phyloP scores from a whole-genome alignment of 345 rosid species.

The Odontarrhena argentea region DNA sequence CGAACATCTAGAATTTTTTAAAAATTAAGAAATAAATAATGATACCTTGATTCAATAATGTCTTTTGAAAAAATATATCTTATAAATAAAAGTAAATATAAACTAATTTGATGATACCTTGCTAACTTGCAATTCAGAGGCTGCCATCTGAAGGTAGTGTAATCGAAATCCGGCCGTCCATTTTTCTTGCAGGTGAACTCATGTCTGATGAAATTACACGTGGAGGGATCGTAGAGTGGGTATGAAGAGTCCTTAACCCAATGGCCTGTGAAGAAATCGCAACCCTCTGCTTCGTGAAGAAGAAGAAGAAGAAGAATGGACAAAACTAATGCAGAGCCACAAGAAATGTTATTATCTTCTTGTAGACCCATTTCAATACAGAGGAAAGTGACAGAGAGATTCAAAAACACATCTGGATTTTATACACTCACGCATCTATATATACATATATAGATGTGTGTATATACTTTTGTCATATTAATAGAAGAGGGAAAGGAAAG shows the following conservation, averaged over 20 bases:
- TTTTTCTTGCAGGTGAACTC: conserved; percentile 68
- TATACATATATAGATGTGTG: conserved; percentile 4
- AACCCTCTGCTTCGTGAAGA: conserved; percentile 27
- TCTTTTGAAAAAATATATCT: too few relatives aligned
- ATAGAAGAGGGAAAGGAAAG: background rate
- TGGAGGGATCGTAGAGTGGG: conserved; percentile 60
- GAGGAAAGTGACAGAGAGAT: conserved; percentile 30
- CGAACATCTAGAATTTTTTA: background rate
- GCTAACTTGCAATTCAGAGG: conserved; percentile 61
- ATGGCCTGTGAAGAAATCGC: conserved; percentile 65
- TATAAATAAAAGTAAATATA: too few relatives aligned
- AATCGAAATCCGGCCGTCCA: conserved; percentile 70
- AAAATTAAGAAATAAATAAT: background rate
- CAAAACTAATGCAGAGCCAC: conserved; percentile 19
- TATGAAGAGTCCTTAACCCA: conserved; percentile 71
- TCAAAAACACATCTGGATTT: conserved; percentile 35
- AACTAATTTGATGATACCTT: conserved; percentile 41
- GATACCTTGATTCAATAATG: conserved; percentile 5
- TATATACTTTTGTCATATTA: conserved; percentile 9
- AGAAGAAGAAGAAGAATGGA: conserved; percentile 31
- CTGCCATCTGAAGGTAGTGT: conserved; percentile 69
- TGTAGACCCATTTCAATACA: conserved; percentile 35
- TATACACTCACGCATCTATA: conserved; percentile 37
- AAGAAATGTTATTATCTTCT: conserved; percentile 14
- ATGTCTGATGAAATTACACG: conserved; percentile 67